These are phyloP conservation scores for Tillandsia fasciculata DNA, from an alignment of 176 grass and related monocot species.

Conservation along the genomic window DNA sequence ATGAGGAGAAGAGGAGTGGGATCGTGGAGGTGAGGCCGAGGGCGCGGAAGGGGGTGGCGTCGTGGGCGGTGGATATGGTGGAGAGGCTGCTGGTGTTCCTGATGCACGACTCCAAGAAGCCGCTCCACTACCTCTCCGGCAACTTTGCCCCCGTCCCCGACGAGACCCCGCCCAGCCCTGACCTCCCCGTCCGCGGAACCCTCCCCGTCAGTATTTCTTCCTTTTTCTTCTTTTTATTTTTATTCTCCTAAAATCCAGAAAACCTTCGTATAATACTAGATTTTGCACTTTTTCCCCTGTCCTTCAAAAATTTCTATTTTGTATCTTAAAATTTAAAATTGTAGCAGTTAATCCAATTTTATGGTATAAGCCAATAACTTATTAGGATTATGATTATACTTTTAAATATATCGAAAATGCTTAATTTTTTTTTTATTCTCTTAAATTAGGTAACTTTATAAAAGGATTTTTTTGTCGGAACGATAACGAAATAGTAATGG, in stretches of 20 bases:
- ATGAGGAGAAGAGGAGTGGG: not conserved
- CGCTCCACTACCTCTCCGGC: constrained; percentile 72
- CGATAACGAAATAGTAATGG: too few relatives aligned
- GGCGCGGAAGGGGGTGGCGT: constrained; percentile 47
- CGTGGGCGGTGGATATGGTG: constrained; percentile 59
- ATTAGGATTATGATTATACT: too few relatives aligned
- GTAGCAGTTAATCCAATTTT: too few relatives aligned
- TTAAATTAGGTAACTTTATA: too few relatives aligned
- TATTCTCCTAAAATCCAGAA: not conserved
- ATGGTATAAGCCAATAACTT: too few relatives aligned
- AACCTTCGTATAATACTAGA: not conserved
- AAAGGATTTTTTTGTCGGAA: too few relatives aligned
- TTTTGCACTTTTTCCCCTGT: not conserved
- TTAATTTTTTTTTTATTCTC: too few relatives aligned
- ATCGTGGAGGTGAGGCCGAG: constrained; percentile 43
- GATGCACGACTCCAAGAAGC: constrained; percentile 40
- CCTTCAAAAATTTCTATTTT: too few relatives aligned
- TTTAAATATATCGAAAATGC: too few relatives aligned
- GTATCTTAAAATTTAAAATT: too few relatives aligned
- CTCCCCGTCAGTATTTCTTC: constrained; percentile 37
- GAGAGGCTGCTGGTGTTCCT: constrained; percentile 51
- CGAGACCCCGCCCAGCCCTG: constrained; percentile 63
- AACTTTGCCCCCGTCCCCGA: constrained; percentile 65
- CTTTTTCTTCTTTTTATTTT: not conserved
- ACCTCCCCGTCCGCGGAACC: constrained; percentile 56